These are phyloP conservation scores for Thermochaetoides dissita DNA, from an alignment of 2,329 filamentous ascomycete species.

Conservation along the genomic window DNA sequence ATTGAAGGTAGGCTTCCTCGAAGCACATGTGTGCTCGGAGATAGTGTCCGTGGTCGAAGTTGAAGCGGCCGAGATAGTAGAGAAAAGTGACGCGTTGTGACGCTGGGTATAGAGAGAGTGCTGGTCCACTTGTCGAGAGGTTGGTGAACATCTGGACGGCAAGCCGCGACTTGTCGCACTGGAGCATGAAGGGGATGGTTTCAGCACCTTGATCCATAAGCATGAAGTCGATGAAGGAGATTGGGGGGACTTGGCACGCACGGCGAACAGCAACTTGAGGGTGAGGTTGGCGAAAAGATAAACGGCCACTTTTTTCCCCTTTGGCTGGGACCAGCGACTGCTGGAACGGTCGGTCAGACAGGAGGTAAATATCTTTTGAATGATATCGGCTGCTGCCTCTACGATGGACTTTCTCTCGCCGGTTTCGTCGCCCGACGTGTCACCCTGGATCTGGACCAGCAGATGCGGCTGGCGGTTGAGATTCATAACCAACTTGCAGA, in stretches of 20 bases:
- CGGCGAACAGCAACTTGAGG: constrained; percentile 73
- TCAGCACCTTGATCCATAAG: too few relatives aligned
- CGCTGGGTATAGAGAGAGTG: constrained; percentile 67
- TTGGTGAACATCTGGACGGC: constrained; percentile 83
- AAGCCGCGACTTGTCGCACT: constrained; percentile 69
- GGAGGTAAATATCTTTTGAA: constrained; percentile 81
- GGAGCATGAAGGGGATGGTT: not conserved
- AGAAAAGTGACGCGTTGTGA: constrained; percentile 82
- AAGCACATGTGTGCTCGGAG: constrained; percentile 61
- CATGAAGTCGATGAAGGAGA: not conserved
- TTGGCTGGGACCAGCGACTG: constrained; percentile 51
- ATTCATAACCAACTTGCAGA: constrained; percentile 71
- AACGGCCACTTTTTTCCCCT: constrained; percentile 75
- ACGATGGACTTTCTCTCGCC: constrained; percentile 65
- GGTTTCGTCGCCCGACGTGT: constrained; percentile 38
- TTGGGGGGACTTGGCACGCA: constrained; percentile 23
- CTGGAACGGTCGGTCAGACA: constrained; percentile 71
- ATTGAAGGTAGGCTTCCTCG: constrained; percentile 66
- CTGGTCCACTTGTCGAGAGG: constrained; percentile 70
- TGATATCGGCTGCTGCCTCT: constrained; percentile 75
- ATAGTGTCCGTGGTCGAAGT: constrained; percentile 75
- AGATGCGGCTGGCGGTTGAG: constrained; percentile 71
- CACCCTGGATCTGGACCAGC: constrained; percentile 45
- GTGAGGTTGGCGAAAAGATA: constrained; percentile 89
- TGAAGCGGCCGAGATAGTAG: constrained; percentile 85